Percentiles rank a stretch among this genome's conserved stretches.
These are phyloP conservation scores for Conoideocrella luteorostrata DNA, from an alignment of 2,329 filamentous ascomycete species.

Conservation along the genomic window DNA sequence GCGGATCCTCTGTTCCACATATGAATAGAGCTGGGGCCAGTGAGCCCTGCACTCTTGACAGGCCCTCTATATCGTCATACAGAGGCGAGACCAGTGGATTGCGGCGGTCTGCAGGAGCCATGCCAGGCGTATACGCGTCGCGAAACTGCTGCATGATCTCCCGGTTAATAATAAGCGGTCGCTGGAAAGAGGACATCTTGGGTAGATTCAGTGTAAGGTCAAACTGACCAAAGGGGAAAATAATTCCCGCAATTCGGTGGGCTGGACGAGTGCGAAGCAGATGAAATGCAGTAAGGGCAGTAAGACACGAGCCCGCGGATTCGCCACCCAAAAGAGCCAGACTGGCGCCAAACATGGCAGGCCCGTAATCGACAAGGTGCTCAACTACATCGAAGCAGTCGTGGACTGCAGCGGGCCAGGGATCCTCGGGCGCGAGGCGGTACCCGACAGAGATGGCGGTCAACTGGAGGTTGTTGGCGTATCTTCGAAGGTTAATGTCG, in stretches of 20 bases:
- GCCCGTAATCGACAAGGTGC: conserved; percentile 44
- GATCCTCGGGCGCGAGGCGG: conserved; percentile 52
- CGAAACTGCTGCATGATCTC: conserved; percentile 40
- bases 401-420: conserved; percentile 46
- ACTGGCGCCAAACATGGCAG: conserved; percentile 35
- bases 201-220: conserved; percentile 38
- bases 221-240: conserved; percentile 47
- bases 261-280: conserved; percentile 31
- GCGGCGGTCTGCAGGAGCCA: background rate
- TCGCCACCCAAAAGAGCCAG: conserved; percentile 17
- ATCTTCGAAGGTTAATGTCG: conserved; percentile 36
- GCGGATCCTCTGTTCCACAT: conserved; percentile 45
- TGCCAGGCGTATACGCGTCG: conserved; percentile 13
- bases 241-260: conserved; percentile 40
- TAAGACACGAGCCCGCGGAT: conserved; percentile 3
- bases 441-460: conserved; percentile 52
- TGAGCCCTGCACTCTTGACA: conserved; percentile 10
- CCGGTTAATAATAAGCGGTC: conserved; percentile 32
- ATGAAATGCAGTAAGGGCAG: conserved; percentile 28
- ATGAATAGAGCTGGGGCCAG: conserved; percentile 49
- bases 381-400: conserved; percentile 53
- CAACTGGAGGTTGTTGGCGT: conserved; percentile 41
- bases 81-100: background rate
- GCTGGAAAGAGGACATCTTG: conserved; percentile 13
- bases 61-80: background rate